Conservation (phyloP, 140 eudicot species). For the Senecio squalidus region DNA sequence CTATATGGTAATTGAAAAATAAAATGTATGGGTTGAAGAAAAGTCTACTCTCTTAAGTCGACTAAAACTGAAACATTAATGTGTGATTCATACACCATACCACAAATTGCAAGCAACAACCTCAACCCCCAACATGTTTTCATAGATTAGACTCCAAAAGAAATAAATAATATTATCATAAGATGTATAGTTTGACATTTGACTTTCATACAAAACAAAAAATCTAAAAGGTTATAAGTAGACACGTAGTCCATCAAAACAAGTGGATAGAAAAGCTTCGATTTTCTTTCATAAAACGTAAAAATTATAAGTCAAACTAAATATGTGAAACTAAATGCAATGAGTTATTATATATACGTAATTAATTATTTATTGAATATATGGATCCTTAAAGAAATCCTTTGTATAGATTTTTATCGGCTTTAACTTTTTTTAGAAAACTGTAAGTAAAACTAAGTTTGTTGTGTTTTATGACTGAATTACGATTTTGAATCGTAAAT, state of each 20-base stretch:
- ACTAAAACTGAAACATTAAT: slow-evolving; percentile 8
- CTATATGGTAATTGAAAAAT: too few relatives aligned
- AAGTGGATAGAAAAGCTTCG: background rate
- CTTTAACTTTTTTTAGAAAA: too few relatives aligned
- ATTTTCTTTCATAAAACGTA: background rate
- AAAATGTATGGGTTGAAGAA: background rate
- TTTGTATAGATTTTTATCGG: too few relatives aligned
- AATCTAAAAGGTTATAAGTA: background rate
- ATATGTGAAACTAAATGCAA: too few relatives aligned
- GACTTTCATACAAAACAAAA: background rate
- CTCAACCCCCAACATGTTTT: slow-evolving; percentile 2
- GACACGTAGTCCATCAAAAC: background rate
- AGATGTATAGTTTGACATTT: slow-evolving; percentile 13
- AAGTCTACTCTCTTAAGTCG: slow-evolving; percentile 8
- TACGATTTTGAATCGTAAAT: too few relatives aligned
- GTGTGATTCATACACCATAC: background rate
- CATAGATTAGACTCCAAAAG: background rate
- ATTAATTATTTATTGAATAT: too few relatives aligned
- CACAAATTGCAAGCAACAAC: slow-evolving; percentile 10
- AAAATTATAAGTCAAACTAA: too few relatives aligned
- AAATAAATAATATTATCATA: background rate
- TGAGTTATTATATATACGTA: too few relatives aligned
- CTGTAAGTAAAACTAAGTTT: too few relatives aligned
- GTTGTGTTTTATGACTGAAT: too few relatives aligned
- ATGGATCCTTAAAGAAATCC: too few relatives aligned